phyloP scores from a whole-genome alignment of 352 stramenopile genomes.

The Phytophthora sp. region DNA sequence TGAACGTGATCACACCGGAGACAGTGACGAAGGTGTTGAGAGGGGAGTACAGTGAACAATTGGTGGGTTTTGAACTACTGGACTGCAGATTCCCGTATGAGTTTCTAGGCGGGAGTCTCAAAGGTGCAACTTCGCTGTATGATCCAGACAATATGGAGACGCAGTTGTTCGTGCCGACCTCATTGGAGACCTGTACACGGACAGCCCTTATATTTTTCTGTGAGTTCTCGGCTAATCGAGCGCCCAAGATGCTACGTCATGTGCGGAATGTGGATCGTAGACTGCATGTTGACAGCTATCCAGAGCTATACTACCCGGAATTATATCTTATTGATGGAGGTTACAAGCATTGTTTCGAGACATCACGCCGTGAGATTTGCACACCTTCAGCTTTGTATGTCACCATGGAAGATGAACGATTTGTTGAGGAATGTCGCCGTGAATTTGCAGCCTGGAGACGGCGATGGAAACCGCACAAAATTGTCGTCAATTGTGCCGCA shows the following conservation, averaged over 20 bases:
- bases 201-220: slow-evolving; percentile 73
- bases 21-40: slow-evolving; percentile 47
- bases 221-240: slow-evolving; percentile 72
- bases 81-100: slow-evolving; percentile 73
- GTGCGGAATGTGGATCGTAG: slow-evolving; percentile 67
- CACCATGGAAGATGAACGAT: slow-evolving; percentile 56
- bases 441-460: slow-evolving; percentile 56
- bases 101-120: slow-evolving; percentile 49
- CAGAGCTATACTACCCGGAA: slow-evolving; percentile 70
- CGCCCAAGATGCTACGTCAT: slow-evolving; percentile 74
- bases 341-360: slow-evolving; percentile 78
- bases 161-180: slow-evolving; percentile 38
- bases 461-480: slow-evolving; percentile 60
- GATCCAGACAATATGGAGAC: slow-evolving; percentile 53
- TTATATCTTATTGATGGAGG: slow-evolving; percentile 74
- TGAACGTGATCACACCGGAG: slow-evolving; percentile 63
- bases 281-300: slow-evolving; percentile 63
- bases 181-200: slow-evolving; percentile 31
- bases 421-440: slow-evolving; percentile 47
- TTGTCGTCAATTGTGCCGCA: slow-evolving; percentile 36
- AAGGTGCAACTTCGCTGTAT: slow-evolving; percentile 44
- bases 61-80: slow-evolving; percentile 48
- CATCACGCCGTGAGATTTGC: slow-evolving; percentile 44
- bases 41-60: slow-evolving; percentile 41
- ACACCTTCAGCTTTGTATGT: slow-evolving; percentile 44